Percentiles rank a stretch among this genome's conserved stretches.
phyloP scores from a whole-genome alignment of 257 asterid genomes.

The Solanum stenotomum region DNA sequence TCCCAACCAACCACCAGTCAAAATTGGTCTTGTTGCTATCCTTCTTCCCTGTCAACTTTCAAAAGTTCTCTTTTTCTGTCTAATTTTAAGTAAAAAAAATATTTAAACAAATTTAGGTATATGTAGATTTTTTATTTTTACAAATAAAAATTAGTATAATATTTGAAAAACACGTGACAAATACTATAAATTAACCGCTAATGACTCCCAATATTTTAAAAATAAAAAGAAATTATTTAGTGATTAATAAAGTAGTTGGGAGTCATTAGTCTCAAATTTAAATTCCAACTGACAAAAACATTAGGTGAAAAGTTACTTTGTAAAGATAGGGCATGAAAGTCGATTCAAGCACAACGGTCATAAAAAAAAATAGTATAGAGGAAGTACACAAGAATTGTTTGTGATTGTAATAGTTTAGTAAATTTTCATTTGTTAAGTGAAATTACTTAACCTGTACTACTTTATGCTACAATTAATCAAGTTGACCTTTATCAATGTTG shows the following conservation, averaged over 20 bases:
- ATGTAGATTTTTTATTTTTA: too few relatives aligned
- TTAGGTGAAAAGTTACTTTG: too few relatives aligned
- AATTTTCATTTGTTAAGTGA: neutral
- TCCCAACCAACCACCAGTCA: neutral
- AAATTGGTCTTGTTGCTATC: neutral
- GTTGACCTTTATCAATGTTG: neutral
- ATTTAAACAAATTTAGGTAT: neutral
- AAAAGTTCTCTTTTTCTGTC: neutral
- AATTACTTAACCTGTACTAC: neutral
- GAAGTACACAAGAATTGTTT: neutral
- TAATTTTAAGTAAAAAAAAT: neutral
- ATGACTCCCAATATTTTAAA: neutral
- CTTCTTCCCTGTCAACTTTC: neutral
- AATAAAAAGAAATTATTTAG: too few relatives aligned
- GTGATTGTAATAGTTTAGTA: neutral
- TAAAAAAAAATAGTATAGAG: too few relatives aligned
- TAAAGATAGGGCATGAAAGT: too few relatives aligned
- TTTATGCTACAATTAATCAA: neutral
- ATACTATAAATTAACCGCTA: neutral
- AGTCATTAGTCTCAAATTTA: neutral
- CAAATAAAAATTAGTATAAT: too few relatives aligned
- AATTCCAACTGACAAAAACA: too few relatives aligned
- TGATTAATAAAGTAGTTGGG: accelerated
- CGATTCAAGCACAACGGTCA: too few relatives aligned
- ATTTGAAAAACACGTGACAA: neutral